Percentiles rank a stretch among this genome's conserved stretches.
Conservation (phyloP, 768 basidiomycete species). For the Pleurotus djamor region DNA sequence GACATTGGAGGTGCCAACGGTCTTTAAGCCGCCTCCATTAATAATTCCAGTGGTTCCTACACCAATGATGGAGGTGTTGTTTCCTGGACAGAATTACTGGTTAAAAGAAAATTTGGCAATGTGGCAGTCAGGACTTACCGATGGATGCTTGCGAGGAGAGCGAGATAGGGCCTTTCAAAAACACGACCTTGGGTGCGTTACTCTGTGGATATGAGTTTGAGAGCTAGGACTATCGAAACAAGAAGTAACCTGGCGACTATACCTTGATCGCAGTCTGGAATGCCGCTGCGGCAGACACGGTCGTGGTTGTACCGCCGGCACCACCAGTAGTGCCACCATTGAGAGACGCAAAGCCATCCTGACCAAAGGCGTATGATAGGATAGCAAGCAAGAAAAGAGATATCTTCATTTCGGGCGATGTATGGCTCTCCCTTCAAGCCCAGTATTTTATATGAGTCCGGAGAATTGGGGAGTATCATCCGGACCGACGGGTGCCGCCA, state of each 20-base stretch:
- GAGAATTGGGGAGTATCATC: not conserved
- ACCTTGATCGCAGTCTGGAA: constrained; percentile 20
- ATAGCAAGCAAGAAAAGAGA: not conserved
- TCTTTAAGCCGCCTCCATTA: constrained; percentile 19
- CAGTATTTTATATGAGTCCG: not conserved
- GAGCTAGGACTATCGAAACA: not conserved
- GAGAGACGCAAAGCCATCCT: constrained; percentile 17
- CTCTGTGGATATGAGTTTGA: constrained; percentile 1
- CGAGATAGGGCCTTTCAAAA: constrained; percentile 16
- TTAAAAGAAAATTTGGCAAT: too few species aligned
- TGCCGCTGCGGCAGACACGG: constrained; percentile 17
- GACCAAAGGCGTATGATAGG: constrained; percentile 4
- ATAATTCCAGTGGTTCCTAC: constrained; percentile 17
- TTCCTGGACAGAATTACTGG: constrained; percentile 9
- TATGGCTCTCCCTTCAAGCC: not conserved
- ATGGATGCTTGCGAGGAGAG: constrained; percentile 16
- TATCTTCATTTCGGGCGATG: not conserved
- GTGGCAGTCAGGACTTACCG: constrained; percentile 7
- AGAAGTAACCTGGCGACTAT: not conserved
- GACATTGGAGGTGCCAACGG: constrained; percentile 16
- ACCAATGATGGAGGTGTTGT: constrained; percentile 18
- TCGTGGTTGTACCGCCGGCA: constrained; percentile 18
- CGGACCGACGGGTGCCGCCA: not conserved
- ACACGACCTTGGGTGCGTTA: constrained; percentile 17
- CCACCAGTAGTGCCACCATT: constrained; percentile 20